Conservation (phyloP, 2,329 filamentous ascomycete species). For the Penicillium sp. region DNA sequence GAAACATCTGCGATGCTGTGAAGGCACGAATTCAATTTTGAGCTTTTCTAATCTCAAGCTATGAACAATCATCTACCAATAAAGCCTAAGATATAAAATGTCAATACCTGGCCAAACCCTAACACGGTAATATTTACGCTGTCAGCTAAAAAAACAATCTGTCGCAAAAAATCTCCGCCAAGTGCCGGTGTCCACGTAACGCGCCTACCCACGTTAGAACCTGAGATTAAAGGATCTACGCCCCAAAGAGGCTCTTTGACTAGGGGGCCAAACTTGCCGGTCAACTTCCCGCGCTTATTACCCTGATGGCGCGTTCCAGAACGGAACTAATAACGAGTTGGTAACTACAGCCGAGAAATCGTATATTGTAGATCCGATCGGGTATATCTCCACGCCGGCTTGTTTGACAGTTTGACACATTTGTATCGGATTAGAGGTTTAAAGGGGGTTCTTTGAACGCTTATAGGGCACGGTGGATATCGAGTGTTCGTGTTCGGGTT, state of each 20-base stretch:
- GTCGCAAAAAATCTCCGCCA: neutral
- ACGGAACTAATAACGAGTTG: neutral
- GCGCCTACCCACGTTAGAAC: neutral
- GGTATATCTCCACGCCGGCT: neutral
- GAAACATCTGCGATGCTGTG: neutral
- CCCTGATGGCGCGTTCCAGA: neutral
- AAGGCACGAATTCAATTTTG: neutral
- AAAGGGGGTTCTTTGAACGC: neutral
- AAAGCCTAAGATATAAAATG: neutral
- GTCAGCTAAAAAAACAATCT: neutral
- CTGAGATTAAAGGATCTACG: constrained; percentile 6
- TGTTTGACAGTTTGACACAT: neutral
- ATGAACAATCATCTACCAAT: neutral
- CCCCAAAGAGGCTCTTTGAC: neutral
- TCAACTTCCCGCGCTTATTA: neutral
- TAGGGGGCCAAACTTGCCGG: neutral
- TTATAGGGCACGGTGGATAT: neutral
- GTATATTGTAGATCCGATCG: neutral
- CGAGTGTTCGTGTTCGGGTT: neutral
- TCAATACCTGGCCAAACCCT: neutral
- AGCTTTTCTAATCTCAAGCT: neutral
- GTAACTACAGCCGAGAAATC: neutral
- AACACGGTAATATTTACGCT: neutral
- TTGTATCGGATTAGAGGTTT: neutral
- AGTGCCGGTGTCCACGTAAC: neutral